Evolutionary conservation across 495 filamentous ascomycete genomes (phyloP), one percentile per base, ranked within the genome.

Genomic region (Aspergillus kassunensis): DNA sequence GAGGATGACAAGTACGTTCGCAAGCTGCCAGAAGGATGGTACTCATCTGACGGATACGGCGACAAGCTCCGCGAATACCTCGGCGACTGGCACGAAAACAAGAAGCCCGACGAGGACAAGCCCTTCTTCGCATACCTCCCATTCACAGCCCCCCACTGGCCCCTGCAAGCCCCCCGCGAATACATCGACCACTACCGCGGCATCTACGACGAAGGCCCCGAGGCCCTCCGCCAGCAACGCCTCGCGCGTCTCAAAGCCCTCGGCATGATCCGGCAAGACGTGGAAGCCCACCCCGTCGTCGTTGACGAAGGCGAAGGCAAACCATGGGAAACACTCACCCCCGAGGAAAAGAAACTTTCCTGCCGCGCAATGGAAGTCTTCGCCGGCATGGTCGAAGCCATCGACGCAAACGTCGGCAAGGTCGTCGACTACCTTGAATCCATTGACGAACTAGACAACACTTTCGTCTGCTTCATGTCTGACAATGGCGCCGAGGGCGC

Each of bases 401-500:
- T 84, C 51, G 82, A 85, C 55, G 55, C 67, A 29, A 83, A 86
- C 49, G 77, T 86, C 18, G 80, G 80, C 30, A 77, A 77, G 49
- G 76, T 84, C 2, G 68, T 83, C 47, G 63, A 77, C 21, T 80
- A 82, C 54, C 67, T 84, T 8, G 65, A 76, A 30, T 62, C 70
- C 15, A 83, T 75, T 20, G 78, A 72, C 46, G 82, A 86, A 58
- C 68, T 82, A 1, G 80, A 85, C 58, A 84, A 85, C 59, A 84
- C 82, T 5, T 80, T 83, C 41, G 72, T 85, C 24, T 74, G 79
- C 59, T 84, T 84, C 68, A 79, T 85, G 76, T 79, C 75, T 29
- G 80, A 85, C 59, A 85, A 85, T 52, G 81, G 81, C n/a, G 82
- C 82, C 30, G 82, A 85, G 52, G 82, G 81, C 18, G 78, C 78